phyloP scores from a whole-genome alignment of 2,329 filamentous ascomycete species.

The Penicillium sp. region DNA sequence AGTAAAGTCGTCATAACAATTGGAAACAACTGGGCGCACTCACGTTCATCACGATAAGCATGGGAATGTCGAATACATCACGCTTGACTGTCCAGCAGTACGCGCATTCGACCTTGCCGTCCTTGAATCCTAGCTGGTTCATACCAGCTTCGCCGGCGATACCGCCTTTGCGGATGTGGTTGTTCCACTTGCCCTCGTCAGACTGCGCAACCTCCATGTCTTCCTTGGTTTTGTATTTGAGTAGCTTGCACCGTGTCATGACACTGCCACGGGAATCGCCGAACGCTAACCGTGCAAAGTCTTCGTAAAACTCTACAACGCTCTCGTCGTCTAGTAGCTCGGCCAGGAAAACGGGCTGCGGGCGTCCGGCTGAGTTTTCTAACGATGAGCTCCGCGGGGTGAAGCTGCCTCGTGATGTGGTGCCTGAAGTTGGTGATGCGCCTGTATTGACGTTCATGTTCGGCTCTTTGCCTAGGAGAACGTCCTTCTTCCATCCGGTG shows the following conservation, averaged over 20 bases:
- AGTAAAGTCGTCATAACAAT: slow-evolving; percentile 4
- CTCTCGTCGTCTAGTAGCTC: slow-evolving; percentile 92
- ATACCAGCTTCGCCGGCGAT: slow-evolving; percentile 64
- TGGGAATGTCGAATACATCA: slow-evolving; percentile 96
- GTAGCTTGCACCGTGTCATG: slow-evolving; percentile 76
- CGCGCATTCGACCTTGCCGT: slow-evolving; percentile 90
- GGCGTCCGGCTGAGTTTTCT: slow-evolving; percentile 46
- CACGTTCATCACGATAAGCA: slow-evolving; percentile 98
- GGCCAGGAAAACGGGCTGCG: slow-evolving; percentile 82
- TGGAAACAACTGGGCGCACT: slow-evolving; percentile 45
- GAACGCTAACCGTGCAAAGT: slow-evolving; percentile 89
- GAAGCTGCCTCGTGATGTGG: slow-evolving; percentile 46
- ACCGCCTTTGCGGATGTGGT: slow-evolving; percentile 44
- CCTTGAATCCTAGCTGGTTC: slow-evolving; percentile 72
- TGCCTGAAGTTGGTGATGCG: slow-evolving; percentile 44
- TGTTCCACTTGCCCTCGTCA: slow-evolving; percentile 47
- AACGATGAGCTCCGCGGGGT: slow-evolving; percentile 47
- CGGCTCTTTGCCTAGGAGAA: slow-evolving; percentile 80
- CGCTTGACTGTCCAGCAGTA: slow-evolving; percentile 97
- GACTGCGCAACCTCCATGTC: slow-evolving; percentile 42
- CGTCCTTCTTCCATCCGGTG: slow-evolving; percentile 89
- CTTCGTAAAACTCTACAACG: slow-evolving; percentile 91
- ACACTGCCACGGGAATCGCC: slow-evolving; percentile 85
- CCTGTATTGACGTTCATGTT: slow-evolving; percentile 85
- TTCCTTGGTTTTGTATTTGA: slow-evolving; percentile 83